phyloP scores from a whole-genome alignment of 306 rosid genomes.

The Pyrus pyrifolia region DNA sequence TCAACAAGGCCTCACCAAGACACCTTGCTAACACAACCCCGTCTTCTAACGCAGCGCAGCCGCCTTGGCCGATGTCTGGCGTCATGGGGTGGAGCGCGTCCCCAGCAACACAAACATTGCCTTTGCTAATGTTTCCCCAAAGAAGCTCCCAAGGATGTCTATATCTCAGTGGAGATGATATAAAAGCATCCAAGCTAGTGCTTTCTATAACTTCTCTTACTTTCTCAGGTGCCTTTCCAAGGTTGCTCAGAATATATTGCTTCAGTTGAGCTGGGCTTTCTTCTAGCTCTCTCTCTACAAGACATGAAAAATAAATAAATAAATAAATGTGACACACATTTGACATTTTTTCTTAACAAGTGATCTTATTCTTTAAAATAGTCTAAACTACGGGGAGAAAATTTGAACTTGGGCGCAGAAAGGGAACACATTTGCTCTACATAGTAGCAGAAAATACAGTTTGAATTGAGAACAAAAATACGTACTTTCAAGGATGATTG shows the following conservation, averaged over 20 bases:
- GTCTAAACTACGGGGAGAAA: too few relatives aligned
- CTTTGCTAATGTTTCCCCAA: slow-evolving; percentile 31
- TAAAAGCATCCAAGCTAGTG: slow-evolving; percentile 12
- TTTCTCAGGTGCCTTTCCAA: slow-evolving; percentile 16
- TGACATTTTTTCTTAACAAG: too few relatives aligned
- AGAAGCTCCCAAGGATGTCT: slow-evolving; percentile 51
- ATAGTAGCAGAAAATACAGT: too few relatives aligned
- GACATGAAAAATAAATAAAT: too few relatives aligned
- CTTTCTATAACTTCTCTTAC: slow-evolving; percentile 12
- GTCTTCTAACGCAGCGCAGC: slow-evolving; percentile 55
- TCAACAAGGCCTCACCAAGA: slow-evolving; percentile 10
- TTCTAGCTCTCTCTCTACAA: neutral
- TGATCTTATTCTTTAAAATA: too few relatives aligned
- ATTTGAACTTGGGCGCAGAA: too few relatives aligned
- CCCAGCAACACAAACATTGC: slow-evolving; percentile 51
- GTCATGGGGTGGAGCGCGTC: slow-evolving; percentile 71
- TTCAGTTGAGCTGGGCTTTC: slow-evolving; percentile 14
- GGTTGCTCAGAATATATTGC: slow-evolving; percentile 21
- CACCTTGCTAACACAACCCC: slow-evolving; percentile 35
- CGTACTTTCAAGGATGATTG: too few relatives aligned
- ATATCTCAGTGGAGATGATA: slow-evolving; percentile 28
- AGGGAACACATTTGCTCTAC: too few relatives aligned
- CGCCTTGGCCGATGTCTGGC: slow-evolving; percentile 64
- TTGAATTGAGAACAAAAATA: too few relatives aligned
- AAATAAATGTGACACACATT: too few relatives aligned